A percentile compares a stretch with the other conserved stretches of the same genome.
Evolutionary conservation across 2,329 filamentous ascomycete genomes (phyloP).

Genomic region (Teratosphaeria destructans): DNA sequence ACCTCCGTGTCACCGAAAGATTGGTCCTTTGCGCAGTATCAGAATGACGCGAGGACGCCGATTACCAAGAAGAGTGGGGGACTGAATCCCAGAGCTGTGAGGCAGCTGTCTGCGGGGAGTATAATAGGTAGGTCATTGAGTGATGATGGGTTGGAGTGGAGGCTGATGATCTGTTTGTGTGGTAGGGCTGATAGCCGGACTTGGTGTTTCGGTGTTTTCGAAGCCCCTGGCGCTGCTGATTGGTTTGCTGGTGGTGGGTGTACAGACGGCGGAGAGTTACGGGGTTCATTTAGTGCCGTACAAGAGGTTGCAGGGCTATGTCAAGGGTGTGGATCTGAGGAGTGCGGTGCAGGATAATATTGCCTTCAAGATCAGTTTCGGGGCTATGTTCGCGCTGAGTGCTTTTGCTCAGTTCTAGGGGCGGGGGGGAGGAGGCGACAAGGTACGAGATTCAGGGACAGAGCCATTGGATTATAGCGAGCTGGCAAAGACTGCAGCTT

Average conservation of each 20-base stretch:
- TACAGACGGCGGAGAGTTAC: conserved; percentile 46
- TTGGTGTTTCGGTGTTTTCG: conserved; percentile 61
- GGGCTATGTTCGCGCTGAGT: conserved; percentile 61
- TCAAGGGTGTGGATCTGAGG: conserved; percentile 40
- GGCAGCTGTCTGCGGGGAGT: conserved; percentile 38
- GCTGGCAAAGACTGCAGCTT: not conserved
- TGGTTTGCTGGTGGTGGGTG: conserved; percentile 51
- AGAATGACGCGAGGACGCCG: conserved; percentile 30
- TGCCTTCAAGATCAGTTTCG: conserved; percentile 59
- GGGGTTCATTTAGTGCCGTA: conserved; percentile 44
- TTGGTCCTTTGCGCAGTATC: conserved; percentile 29
- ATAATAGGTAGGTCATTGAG: conserved; percentile 28
- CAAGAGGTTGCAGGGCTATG: conserved; percentile 38
- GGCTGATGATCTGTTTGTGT: not conserved
- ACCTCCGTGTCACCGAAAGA: conserved; percentile 24
- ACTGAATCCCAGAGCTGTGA: conserved; percentile 31
- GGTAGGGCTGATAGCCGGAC: conserved; percentile 50
- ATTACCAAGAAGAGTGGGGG: conserved; percentile 27
- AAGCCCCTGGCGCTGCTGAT: conserved; percentile 57
- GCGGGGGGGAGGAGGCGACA: not conserved
- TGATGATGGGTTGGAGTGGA: not conserved
- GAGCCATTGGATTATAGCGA: not conserved
- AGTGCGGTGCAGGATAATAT: conserved; percentile 47
- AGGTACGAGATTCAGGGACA: not conserved
- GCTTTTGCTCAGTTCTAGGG: conserved; percentile 36